These are phyloP conservation scores for Penicillium concentricum DNA, from an alignment of 2,329 filamentous ascomycete species.

Conservation along the genomic window DNA sequence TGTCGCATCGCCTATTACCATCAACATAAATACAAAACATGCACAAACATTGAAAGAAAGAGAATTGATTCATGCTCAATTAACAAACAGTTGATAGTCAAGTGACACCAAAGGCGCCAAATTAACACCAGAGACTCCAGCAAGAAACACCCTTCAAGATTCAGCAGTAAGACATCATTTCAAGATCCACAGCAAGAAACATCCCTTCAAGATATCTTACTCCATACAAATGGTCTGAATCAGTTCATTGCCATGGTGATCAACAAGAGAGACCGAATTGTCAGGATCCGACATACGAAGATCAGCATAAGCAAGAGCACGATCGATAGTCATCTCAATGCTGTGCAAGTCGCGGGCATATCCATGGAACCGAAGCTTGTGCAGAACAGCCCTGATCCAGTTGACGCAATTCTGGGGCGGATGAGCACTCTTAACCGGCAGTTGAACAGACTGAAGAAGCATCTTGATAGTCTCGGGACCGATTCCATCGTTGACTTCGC, in stretches of 20 bases:
- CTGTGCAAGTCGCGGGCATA: background rate
- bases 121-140: background rate
- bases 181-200: background rate
- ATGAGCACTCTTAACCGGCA: background rate
- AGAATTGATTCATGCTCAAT: background rate
- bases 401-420: background rate
- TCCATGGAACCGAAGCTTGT: background rate
- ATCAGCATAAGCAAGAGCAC: slow-evolving; percentile 6
- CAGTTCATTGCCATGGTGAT: background rate
- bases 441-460: background rate
- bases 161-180: background rate
- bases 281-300: background rate
- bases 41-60: background rate
- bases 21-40: background rate
- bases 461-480: background rate
- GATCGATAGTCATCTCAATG: background rate
- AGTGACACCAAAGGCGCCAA: background rate
- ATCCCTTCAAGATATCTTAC: background rate
- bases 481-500: background rate
- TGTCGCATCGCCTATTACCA: background rate
- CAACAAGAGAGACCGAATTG: background rate
- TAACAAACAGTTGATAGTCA: background rate
- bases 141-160: background rate
- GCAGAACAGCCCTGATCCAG: background rate
- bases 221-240: too few relatives aligned